A percentile compares a stretch with the other conserved stretches of the same genome.
These are phyloP conservation scores for Agrocybe pediades DNA, from an alignment of 768 basidiomycete species.

Conservation along the genomic window DNA sequence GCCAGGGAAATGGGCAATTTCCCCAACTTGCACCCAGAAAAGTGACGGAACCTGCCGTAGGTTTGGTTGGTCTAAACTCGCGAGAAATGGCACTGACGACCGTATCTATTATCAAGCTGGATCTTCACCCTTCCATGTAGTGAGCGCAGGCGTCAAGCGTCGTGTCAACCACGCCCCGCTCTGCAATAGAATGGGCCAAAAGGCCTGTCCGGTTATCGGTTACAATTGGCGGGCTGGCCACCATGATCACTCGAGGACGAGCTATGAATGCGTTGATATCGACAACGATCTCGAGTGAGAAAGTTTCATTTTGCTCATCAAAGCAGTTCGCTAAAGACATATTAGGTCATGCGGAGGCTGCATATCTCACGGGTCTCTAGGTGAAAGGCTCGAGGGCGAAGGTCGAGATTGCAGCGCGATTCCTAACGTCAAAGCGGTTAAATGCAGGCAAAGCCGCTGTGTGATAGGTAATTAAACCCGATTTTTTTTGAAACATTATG, in stretches of 20 bases:
- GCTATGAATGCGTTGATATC: conserved; percentile 25
- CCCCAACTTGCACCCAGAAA: conserved; percentile 15
- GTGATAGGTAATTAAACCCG: conserved; percentile 35
- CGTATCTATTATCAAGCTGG: neutral
- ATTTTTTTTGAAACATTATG: neutral
- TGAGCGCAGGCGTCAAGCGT: conserved; percentile 8
- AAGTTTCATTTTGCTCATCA: neutral
- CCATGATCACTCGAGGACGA: conserved; percentile 7
- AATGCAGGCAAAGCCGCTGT: conserved; percentile 36
- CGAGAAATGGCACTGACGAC: neutral
- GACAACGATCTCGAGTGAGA: conserved; percentile 27
- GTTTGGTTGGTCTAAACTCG: conserved; percentile 3
- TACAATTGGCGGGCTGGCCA: conserved; percentile 12
- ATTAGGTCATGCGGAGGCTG: conserved; percentile 33
- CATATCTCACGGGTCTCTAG: conserved; percentile 14
- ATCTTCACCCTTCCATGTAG: conserved; percentile 8
- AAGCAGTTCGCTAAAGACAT: neutral
- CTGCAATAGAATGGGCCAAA: conserved; percentile 21
- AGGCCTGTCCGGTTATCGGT: conserved; percentile 25
- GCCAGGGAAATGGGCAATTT: conserved; percentile 15
- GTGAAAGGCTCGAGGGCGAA: conserved; percentile 22
- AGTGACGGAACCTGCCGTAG: conserved; percentile 21
- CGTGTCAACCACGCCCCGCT: conserved; percentile 13
- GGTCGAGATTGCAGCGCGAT: conserved; percentile 48
- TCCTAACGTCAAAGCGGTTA: conserved; percentile 39